These are phyloP conservation scores for Pseudocercospora musae DNA, from an alignment of 2,329 filamentous ascomycete species.

Conservation along the genomic window DNA sequence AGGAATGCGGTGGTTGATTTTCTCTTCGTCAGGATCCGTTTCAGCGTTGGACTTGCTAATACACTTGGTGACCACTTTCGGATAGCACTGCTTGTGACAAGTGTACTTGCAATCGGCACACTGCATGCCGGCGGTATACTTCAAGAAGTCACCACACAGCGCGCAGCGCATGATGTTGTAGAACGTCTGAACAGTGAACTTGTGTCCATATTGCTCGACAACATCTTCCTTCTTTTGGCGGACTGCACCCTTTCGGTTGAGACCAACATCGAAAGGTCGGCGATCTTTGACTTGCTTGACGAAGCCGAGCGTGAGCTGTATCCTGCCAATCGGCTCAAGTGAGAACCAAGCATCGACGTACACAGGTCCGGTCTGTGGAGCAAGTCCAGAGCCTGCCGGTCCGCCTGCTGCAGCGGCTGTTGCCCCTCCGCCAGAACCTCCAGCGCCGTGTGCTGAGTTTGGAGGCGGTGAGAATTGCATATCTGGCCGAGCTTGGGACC, in stretches of 20 bases:
- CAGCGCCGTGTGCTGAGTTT: constrained; percentile 36
- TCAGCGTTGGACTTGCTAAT: constrained; percentile 99
- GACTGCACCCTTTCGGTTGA: constrained; percentile 92
- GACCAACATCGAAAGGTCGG: constrained; percentile 78
- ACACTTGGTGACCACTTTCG: constrained; percentile 96
- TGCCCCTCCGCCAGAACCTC: constrained; percentile 32
- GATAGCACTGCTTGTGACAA: constrained; percentile 96
- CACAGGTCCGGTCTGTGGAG: constrained; percentile 53
- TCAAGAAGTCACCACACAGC: constrained; percentile 95
- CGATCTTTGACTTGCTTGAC: constrained; percentile 84
- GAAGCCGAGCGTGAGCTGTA: constrained; percentile 88
- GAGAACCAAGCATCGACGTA: constrained; percentile 94
- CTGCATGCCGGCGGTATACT: constrained; percentile 98
- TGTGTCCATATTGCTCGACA: constrained; percentile 98
- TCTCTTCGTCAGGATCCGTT: constrained; percentile 96
- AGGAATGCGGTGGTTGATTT: constrained; percentile 98
- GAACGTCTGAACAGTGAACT: constrained; percentile 97
- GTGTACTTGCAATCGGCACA: constrained; percentile 99
- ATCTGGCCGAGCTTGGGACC: constrained; percentile 53
- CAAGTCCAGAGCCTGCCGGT: constrained; percentile 39
- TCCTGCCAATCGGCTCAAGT: constrained; percentile 86
- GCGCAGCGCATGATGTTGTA: constrained; percentile 99
- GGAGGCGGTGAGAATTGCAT: constrained; percentile 53
- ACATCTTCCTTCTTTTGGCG: constrained; percentile 97
- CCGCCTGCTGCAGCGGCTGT: constrained; percentile 40